Evolutionary conservation across 2,329 filamentous ascomycete species (phyloP).

Genomic region (Aureobasidium zeae): DNA sequence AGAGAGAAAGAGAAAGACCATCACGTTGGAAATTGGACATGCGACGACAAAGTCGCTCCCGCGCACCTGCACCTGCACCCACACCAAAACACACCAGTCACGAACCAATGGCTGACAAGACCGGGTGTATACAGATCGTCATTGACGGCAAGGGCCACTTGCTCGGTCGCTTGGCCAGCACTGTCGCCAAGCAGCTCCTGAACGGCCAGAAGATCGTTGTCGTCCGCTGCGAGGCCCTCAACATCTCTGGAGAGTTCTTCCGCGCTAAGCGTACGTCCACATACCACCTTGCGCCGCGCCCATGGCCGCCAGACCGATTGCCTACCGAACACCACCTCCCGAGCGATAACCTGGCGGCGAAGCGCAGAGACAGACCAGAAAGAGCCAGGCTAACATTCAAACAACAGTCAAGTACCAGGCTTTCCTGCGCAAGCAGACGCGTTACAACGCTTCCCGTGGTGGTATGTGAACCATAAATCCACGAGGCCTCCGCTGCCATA

Average conservation of each 20-base stretch:
- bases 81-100: slow-evolving; percentile 2
- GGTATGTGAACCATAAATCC: slow-evolving; percentile 49
- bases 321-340: not conserved
- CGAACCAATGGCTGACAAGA: slow-evolving; percentile 16
- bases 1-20: slow-evolving; percentile 9
- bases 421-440: slow-evolving; percentile 99
- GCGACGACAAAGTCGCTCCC: slow-evolving; percentile 7
- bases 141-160: slow-evolving; percentile 99
- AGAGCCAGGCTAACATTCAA: slow-evolving; percentile 14
- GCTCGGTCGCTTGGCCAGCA: slow-evolving; percentile 95
- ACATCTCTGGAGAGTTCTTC: slow-evolving; percentile 99
- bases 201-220: slow-evolving; percentile 99
- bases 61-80: slow-evolving; percentile 2
- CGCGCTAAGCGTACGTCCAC: slow-evolving; percentile 95
- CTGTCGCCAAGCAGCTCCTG: slow-evolving; percentile 97
- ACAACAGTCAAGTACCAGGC: slow-evolving; percentile 97
- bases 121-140: slow-evolving; percentile 59
- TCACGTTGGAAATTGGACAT: not conserved
- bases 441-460: slow-evolving; percentile 98
- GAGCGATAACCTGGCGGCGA: slow-evolving; percentile 4
- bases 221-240: slow-evolving; percentile 96
- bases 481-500: slow-evolving; percentile 7
- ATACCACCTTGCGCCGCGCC: slow-evolving; percentile 5
- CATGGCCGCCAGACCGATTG: slow-evolving; percentile 8
- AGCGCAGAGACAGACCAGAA: slow-evolving; percentile 6